Evolutionary conservation across 106 monocot species (phyloP).

Genomic region (Allium fistulosum): DNA sequence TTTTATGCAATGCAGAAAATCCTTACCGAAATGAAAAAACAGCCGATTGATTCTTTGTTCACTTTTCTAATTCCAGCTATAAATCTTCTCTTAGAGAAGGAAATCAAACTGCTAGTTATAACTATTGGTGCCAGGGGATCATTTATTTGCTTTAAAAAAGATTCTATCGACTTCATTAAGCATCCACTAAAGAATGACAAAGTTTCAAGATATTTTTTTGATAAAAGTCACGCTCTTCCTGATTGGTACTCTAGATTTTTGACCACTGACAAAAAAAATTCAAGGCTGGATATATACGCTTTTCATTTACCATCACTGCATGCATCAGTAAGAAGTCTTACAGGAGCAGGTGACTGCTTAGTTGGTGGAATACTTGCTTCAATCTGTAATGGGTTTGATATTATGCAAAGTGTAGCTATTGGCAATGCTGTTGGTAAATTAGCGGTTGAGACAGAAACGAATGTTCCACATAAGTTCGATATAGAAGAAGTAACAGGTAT

Average conservation of each 20-base stretch:
- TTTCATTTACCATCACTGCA: conserved; percentile 66
- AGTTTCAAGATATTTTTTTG: background rate
- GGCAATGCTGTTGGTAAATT: conserved; percentile 64
- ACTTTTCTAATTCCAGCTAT: conserved; percentile 51
- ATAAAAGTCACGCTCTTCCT: conserved; percentile 23
- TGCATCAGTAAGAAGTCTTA: conserved; percentile 57
- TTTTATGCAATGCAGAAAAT: conserved; percentile 9
- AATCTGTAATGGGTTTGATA: conserved; percentile 48
- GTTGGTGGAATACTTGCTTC: conserved; percentile 78
- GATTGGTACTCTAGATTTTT: background rate
- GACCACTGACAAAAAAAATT: conserved; percentile 1
- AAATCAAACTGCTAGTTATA: conserved; percentile 53
- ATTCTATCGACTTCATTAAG: conserved; percentile 17
- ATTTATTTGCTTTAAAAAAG: conserved; percentile 49
- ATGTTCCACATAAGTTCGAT: conserved; percentile 30
- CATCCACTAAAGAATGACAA: conserved; percentile 6
- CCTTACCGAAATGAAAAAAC: conserved; percentile 1
- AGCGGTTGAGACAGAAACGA: conserved; percentile 55
- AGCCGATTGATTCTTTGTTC: conserved; percentile 35
- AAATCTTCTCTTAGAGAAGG: conserved; percentile 42
- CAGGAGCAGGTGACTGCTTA: conserved; percentile 85
- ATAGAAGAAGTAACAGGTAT: too few species aligned
- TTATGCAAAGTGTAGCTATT: conserved; percentile 51
- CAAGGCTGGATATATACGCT: conserved; percentile 13
- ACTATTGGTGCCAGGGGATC: conserved; percentile 69